A percentile compares a stretch with the other conserved stretches of the same genome.
Conservation (phyloP, 768 basidiomycete genomes). For the Agaricus blazei region DNA sequence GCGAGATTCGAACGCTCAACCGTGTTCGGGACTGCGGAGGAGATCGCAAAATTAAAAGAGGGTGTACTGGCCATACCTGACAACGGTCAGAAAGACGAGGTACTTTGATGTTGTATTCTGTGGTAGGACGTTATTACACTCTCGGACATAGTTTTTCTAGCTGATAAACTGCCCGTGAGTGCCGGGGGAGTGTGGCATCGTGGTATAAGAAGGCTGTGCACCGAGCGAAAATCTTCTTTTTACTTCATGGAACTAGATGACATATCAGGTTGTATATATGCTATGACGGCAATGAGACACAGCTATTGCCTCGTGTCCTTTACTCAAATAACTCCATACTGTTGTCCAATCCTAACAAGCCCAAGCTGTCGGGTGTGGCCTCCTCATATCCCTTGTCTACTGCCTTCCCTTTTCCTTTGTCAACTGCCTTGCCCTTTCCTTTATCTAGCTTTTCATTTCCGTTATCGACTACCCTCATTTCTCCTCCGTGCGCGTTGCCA, state of each 20-base stretch:
- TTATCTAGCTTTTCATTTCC: neutral
- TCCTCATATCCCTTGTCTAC: neutral
- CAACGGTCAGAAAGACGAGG: neutral
- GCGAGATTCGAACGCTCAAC: conserved; percentile 56
- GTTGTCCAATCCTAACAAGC: too few species aligned
- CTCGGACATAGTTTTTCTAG: neutral
- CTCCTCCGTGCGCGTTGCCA: neutral
- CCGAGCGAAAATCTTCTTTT: neutral
- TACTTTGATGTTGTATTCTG: neutral
- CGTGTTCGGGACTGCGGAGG: conserved; percentile 53
- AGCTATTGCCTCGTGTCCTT: neutral
- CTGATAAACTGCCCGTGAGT: neutral
- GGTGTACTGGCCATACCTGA: conserved; percentile 15
- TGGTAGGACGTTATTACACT: too few species aligned
- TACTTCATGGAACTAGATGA: neutral
- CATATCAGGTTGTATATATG: neutral
- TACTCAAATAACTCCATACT: neutral
- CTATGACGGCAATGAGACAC: neutral
- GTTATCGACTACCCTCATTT: neutral
- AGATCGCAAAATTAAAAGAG: conserved; percentile 38
- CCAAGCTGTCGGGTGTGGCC: too few species aligned
- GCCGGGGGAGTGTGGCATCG: neutral
- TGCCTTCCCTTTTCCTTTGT: conserved; percentile 4
- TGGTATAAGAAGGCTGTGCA: neutral
- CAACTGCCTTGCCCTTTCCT: neutral